A percentile compares a stretch with the other conserved stretches of the same genome.
phyloP scores from a whole-genome alignment of 139 green algal species.

The Dunaliella primolecta region DNA sequence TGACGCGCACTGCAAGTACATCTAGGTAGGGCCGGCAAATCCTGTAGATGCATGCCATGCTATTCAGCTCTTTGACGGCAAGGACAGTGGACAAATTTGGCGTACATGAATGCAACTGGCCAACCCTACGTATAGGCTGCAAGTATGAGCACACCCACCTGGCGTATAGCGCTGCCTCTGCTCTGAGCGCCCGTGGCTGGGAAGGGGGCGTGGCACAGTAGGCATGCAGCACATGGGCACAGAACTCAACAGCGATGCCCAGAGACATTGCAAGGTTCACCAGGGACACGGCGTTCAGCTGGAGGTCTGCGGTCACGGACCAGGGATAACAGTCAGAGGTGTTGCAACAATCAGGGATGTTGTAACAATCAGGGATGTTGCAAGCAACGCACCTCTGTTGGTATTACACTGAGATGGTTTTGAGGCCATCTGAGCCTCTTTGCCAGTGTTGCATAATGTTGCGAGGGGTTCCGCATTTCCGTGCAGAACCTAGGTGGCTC shows the following conservation, averaged over 20 bases:
- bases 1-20: no score
- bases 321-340: no score
- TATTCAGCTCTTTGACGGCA: no score
- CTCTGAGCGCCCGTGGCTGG: neutral
- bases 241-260: conserved; percentile 86
- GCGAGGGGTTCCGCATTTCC: no score
- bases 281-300: conserved; percentile 74
- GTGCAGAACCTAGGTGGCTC: no score
- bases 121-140: no score
- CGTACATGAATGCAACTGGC: no score
- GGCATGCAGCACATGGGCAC: conserved; percentile 73
- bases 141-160: conserved; percentile 4
- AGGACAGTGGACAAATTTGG: no score
- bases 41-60: no score
- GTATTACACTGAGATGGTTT: neutral
- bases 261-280: conserved; percentile 79
- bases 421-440: no score
- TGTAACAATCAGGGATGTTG: neutral
- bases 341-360: neutral
- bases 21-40: no score
- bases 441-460: no score
- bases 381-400: neutral
- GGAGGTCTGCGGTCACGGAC: conserved; percentile 46
- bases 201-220: conserved; percentile 33
- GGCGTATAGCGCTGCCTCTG: neutral